Evolutionary conservation across 108 stramenopile species (phyloP).

Genomic region (Cyclotella sp.): DNA sequence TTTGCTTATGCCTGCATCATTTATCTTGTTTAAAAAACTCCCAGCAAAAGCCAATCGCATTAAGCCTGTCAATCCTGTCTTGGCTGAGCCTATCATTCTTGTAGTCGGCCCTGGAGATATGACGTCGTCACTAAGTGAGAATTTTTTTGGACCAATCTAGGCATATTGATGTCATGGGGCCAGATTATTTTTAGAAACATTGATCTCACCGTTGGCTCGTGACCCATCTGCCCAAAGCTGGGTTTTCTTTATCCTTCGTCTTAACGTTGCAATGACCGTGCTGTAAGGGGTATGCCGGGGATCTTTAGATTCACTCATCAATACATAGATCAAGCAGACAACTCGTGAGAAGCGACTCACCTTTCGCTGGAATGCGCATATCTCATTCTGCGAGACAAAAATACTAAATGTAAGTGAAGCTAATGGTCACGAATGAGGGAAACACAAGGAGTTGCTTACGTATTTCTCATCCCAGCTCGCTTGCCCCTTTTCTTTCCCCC

Average conservation of each 20-base stretch:
- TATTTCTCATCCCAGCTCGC: slow-evolving; percentile 63
- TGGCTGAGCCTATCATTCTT: slow-evolving; percentile 11
- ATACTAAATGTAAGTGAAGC: background rate
- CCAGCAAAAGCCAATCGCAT: slow-evolving; percentile 20
- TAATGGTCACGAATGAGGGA: no score
- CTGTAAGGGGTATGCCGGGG: background rate
- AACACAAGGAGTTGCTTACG: background rate
- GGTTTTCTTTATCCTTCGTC: slow-evolving; percentile 16
- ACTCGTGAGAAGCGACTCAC: background rate
- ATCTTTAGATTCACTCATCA: background rate
- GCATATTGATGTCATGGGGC: background rate
- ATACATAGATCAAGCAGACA: background rate
- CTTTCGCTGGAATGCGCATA: slow-evolving; percentile 15
- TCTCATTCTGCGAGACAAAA: slow-evolving; percentile 7
- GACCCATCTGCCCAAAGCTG: slow-evolving; percentile 23
- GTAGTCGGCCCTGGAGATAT: slow-evolving; percentile 10
- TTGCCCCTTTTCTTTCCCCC: slow-evolving; percentile 67
- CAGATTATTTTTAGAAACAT: background rate
- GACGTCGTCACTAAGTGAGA: background rate
- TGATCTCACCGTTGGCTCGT: slow-evolving; percentile 20
- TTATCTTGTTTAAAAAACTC: slow-evolving; percentile 13
- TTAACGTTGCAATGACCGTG: slow-evolving; percentile 19
- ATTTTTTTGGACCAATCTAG: background rate
- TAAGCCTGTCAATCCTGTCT: slow-evolving; percentile 16
- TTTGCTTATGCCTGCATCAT: background rate